Percentiles rank a stretch among this genome's conserved stretches.
phyloP scores from a whole-genome alignment of 208 protist genomes.

The Borovskyia barvae region DNA sequence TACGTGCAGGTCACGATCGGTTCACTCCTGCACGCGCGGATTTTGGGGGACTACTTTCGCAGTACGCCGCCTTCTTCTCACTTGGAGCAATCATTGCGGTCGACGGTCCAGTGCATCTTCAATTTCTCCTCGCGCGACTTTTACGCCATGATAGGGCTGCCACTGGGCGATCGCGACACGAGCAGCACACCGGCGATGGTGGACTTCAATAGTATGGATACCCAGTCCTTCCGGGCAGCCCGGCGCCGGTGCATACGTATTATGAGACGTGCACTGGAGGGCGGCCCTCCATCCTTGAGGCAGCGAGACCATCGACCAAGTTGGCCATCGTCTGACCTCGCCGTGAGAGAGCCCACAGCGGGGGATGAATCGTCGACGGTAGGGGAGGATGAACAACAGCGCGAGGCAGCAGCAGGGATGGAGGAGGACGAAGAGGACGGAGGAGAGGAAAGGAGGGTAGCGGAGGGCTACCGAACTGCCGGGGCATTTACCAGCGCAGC shows the following conservation, averaged over 20 bases:
- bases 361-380: too few species aligned
- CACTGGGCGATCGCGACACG: neutral
- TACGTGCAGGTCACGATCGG: conserved; percentile 24
- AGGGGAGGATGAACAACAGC: too few species aligned
- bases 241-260: conserved; percentile 6
- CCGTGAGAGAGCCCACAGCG: too few species aligned
- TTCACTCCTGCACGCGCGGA: conserved; percentile 16
- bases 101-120: conserved; percentile 24
- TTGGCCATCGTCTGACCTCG: too few species aligned
- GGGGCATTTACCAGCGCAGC: too few species aligned
- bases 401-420: neutral
- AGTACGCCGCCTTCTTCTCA: conserved; percentile 12
- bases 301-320: too few species aligned
- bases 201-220: too few species aligned
- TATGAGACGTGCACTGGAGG: conserved; percentile 6
- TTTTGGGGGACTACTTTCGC: conserved; percentile 29
- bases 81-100: conserved; percentile 13
- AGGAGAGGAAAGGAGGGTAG: neutral
- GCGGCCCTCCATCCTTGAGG: too few species aligned
- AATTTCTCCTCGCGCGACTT: conserved; percentile 20
- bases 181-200: neutral
- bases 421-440: too few species aligned
- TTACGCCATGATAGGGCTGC: neutral
- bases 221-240: too few species aligned
- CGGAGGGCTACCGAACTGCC: too few species aligned